A percentile compares a stretch with the other conserved stretches of the same genome.
Conservation (phyloP, 148 eudicot genomes). For the Agrostemma githago region DNA sequence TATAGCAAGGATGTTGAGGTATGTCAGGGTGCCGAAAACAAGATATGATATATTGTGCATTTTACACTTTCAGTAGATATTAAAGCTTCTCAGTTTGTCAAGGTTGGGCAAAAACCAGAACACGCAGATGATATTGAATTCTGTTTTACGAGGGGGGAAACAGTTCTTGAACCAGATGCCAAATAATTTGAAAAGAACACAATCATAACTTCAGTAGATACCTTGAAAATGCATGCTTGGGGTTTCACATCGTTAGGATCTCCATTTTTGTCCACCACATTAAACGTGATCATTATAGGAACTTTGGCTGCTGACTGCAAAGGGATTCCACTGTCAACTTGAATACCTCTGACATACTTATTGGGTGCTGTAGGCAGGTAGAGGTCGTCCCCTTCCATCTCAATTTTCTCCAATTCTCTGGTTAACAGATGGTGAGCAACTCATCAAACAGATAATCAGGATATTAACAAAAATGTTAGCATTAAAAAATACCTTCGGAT, state of each 20-base stretch:
- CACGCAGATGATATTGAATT: conserved; percentile 2
- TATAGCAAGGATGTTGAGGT: neutral
- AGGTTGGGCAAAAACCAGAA: neutral
- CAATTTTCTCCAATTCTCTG: conserved; percentile 85
- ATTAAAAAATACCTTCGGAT: conserved; percentile 63
- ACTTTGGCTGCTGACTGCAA: conserved; percentile 98
- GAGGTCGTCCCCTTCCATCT: conserved; percentile 75
- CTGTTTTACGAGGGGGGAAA: neutral
- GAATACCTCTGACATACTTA: conserved; percentile 87
- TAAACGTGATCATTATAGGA: conserved; percentile 97
- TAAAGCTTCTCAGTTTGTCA: neutral
- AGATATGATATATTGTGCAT: neutral
- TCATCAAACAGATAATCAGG: conserved; percentile 11
- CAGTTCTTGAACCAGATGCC: neutral
- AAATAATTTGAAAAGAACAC: neutral
- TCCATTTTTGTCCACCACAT: conserved; percentile 75
- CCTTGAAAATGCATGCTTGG: conserved; percentile 99
- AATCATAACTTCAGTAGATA: conserved; percentile 22
- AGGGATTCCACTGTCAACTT: conserved; percentile 93
- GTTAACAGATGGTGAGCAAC: conserved; percentile 7
- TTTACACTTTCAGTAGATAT: neutral
- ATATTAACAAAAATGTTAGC: neutral
- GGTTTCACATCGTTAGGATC: conserved; percentile 64
- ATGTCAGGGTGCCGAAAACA: conserved; percentile 2
- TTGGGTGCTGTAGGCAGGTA: conserved; percentile 92